Base-by-base conservation (phyloP, 2,329 filamentous ascomycete species). In the Phoma sp. region DNA sequence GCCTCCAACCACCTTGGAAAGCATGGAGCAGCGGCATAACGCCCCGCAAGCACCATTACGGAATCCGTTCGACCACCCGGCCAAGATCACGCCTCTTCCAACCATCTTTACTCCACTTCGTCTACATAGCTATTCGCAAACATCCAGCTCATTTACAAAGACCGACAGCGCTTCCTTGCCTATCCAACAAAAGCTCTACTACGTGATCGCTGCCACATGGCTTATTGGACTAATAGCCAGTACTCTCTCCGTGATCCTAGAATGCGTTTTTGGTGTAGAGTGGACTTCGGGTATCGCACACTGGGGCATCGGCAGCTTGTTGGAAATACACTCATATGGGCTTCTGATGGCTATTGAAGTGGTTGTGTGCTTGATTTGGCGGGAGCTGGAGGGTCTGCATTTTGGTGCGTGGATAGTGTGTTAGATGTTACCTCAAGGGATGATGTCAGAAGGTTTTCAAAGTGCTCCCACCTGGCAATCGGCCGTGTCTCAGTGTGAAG, bases 321-420 rank as follows among this genome's bases (percentile, higher is more conserved):
- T 5, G 29, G 7, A 23, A 10, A 26, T 14, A 11, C n/a, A 7
- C 28, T 9, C 20, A 20, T 10, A 5, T 23, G 6, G 12, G 30
- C 14, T n/a, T 34, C 5, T 11, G 33, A 11, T 7, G 14, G 14
- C 7, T 25, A 4, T 43, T n/a, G 9, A 9, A 6, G 3, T 40
- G 40, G 28, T 7, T 39, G 15, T 33, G 4, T 12, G 17, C 14
- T 12, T 20, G 9, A 5, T 40, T 12, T 6, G 5, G 34, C n/a
- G 20, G 3, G 47, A 39, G 6, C 7, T 52, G 15, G 25, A 7
- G 11, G 28, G 12, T 12, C 7, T 45, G 6, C 28, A 52, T 5
- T 7, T 34, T 9, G 40, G 48, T 9, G 25, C 10, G 3, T 45
- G 40, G 49, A 46, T 46, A 28, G 14, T 42, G 10, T 52, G 47